These are phyloP conservation scores for Colletotrichum spinosum DNA, from an alignment of 2,329 filamentous ascomycete genomes.

Conservation along the genomic window DNA sequence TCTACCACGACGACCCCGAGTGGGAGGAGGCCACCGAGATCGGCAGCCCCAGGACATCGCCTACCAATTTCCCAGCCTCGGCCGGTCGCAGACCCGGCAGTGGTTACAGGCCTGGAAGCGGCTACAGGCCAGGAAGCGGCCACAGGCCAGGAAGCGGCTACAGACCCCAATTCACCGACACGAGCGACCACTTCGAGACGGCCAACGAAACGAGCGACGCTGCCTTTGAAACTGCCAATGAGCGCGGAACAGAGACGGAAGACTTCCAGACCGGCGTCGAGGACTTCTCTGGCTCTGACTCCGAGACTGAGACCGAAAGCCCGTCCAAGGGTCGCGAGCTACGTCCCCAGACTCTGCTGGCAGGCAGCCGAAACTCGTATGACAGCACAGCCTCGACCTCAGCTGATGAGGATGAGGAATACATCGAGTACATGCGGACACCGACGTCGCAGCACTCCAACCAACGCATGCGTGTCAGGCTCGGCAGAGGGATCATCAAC, in stretches of 20 bases:
- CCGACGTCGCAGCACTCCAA: constrained; percentile 70
- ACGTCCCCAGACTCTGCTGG: constrained; percentile 55
- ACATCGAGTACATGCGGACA: constrained; percentile 65
- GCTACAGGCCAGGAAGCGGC: constrained; percentile 7
- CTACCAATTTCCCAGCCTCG: constrained; percentile 46
- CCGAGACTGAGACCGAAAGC: constrained; percentile 85
- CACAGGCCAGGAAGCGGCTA: constrained; percentile 2
- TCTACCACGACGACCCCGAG: constrained; percentile 82
- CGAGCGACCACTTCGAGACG: constrained; percentile 81
- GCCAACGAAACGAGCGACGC: constrained; percentile 80
- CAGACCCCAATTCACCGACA: constrained; percentile 53
- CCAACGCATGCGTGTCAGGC: constrained; percentile 78
- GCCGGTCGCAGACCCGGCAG: constrained; percentile 42
- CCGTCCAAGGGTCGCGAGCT: constrained; percentile 57
- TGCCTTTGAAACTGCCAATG: constrained; percentile 77
- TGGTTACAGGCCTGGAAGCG: background rate
- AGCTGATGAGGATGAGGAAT: constrained; percentile 73
- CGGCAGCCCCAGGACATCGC: constrained; percentile 64
- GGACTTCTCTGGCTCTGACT: constrained; percentile 77
- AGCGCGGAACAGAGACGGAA: constrained; percentile 88
- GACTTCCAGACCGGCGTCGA: constrained; percentile 96
- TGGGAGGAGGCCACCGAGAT: constrained; percentile 83
- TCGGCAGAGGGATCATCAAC: constrained; percentile 71
- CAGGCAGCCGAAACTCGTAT: constrained; percentile 73
- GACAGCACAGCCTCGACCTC: constrained; percentile 92